Conservation (phyloP, 2,329 filamentous ascomycete genomes). For the Xylaria multiplex region DNA sequence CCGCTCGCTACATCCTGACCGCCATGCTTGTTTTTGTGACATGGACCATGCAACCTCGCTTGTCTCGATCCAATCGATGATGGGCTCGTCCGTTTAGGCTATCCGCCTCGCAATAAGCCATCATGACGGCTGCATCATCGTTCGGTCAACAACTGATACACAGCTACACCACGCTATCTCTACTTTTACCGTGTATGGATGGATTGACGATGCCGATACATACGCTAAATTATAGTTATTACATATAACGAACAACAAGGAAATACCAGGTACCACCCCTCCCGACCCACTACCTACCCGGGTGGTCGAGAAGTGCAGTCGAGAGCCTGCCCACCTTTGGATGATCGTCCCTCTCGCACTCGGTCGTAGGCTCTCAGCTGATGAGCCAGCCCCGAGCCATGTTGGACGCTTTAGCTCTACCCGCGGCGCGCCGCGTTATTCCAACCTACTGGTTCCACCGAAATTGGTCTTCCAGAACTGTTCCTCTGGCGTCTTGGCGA, state of each 20-base stretch:
- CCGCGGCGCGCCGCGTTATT: constrained; percentile 30
- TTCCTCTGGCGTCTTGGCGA: constrained; percentile 38
- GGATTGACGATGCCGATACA: not conserved
- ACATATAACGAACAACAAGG: constrained; percentile 1
- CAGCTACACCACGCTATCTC: not conserved
- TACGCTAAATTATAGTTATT: no score
- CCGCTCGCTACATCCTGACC: constrained; percentile 19
- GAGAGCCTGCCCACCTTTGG: constrained; percentile 17
- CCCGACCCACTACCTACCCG: constrained; percentile 17
- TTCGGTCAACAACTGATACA: constrained; percentile 3
- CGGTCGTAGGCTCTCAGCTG: constrained; percentile 23
- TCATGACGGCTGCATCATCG: constrained; percentile 21
- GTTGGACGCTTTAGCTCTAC: constrained; percentile 22
- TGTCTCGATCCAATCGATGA: constrained; percentile 43
- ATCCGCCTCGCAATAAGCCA: constrained; percentile 25
- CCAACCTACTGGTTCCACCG: constrained; percentile 34
- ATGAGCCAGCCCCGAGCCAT: constrained; percentile 22
- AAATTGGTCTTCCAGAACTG: constrained; percentile 39
- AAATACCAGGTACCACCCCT: constrained; percentile 3
- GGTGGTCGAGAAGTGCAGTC: not conserved
- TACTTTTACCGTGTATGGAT: not conserved
- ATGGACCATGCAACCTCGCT: constrained; percentile 44
- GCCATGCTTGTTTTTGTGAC: constrained; percentile 18
- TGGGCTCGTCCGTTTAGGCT: constrained; percentile 29
- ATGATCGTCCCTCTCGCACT: constrained; percentile 18